phyloP scores from a whole-genome alignment of 176 grass and related monocot genomes.

The Leersia perrieri region DNA sequence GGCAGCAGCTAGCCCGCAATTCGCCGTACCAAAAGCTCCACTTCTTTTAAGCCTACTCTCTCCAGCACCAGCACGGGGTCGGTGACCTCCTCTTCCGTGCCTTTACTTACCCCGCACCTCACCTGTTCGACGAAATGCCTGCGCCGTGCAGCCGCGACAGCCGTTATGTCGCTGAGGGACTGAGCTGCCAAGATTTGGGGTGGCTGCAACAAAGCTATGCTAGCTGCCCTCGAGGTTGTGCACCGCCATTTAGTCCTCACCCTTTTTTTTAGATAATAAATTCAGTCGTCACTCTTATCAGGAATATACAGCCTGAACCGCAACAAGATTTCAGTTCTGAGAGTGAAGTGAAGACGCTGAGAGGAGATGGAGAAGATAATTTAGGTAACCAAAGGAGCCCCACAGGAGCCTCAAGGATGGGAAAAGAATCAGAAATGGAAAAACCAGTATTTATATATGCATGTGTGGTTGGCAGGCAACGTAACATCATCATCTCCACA shows the following conservation, averaged over 20 bases:
- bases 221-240: not conserved
- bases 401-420: constrained; percentile 1
- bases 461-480: constrained; percentile 19
- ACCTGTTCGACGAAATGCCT: constrained; percentile 36
- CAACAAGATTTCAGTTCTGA: not conserved
- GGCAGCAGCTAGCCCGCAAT: not conserved
- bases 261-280: no score
- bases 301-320: not conserved
- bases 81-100: not conserved
- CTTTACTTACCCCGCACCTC: not conserved
- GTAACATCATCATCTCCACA: constrained; percentile 22
- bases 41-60: not conserved
- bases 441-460: not conserved
- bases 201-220: not conserved
- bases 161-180: no score
- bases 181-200: not conserved
- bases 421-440: constrained; percentile 13
- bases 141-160: not conserved
- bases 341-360: not conserved
- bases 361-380: not conserved
- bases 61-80: not conserved
- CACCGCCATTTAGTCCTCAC: no score
- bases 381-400: not conserved
- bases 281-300: no score
- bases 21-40: not conserved